Percentiles rank a stretch among this genome's conserved stretches.
Conservation (phyloP, 176 grass and related monocot genomes). For the Puccinellia tenuiflora region DNA sequence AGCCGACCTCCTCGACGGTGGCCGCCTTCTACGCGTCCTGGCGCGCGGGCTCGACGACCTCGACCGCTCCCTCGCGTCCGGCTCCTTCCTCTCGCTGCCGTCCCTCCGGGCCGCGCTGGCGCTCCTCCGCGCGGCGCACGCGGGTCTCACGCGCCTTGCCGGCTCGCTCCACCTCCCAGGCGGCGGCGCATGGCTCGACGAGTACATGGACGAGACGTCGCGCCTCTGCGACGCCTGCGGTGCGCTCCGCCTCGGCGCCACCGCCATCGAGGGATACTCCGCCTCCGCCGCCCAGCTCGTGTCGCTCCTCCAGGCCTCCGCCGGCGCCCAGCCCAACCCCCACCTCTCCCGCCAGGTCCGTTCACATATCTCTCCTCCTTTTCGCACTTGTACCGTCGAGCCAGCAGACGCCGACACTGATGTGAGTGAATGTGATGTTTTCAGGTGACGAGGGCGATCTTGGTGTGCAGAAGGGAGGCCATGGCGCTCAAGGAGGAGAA, state of each 20-base stretch:
- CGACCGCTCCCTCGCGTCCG: slow-evolving; percentile 36
- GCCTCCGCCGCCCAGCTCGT: slow-evolving; percentile 39
- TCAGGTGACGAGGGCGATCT: slow-evolving; percentile 62
- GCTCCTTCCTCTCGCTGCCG: slow-evolving; percentile 54
- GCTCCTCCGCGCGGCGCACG: slow-evolving; percentile 64
- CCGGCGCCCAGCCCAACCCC: slow-evolving; percentile 22
- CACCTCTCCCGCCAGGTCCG: slow-evolving; percentile 46
- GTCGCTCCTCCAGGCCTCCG: slow-evolving; percentile 37
- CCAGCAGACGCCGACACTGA: background rate
- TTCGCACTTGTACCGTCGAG: background rate
- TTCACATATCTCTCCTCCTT: background rate
- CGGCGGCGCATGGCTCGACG: slow-evolving; percentile 78
- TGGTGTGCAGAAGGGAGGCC: slow-evolving; percentile 57
- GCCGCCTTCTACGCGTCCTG: slow-evolving; percentile 75
- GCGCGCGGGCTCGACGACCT: slow-evolving; percentile 68
- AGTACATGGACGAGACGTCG: slow-evolving; percentile 97
- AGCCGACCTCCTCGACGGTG: slow-evolving; percentile 53
- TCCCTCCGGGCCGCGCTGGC: slow-evolving; percentile 50
- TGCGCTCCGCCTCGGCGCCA: slow-evolving; percentile 54
- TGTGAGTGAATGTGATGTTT: no score
- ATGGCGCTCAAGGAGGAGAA: slow-evolving; percentile 82
- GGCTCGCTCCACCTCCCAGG: slow-evolving; percentile 71
- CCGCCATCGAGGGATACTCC: slow-evolving; percentile 68
- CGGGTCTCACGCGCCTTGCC: slow-evolving; percentile 54
- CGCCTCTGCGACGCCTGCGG: slow-evolving; percentile 73